Percentiles rank a stretch among this genome's conserved stretches.
Conservation (phyloP, 1,284 basidiomycete species). For the Tilletia indica region DNA sequence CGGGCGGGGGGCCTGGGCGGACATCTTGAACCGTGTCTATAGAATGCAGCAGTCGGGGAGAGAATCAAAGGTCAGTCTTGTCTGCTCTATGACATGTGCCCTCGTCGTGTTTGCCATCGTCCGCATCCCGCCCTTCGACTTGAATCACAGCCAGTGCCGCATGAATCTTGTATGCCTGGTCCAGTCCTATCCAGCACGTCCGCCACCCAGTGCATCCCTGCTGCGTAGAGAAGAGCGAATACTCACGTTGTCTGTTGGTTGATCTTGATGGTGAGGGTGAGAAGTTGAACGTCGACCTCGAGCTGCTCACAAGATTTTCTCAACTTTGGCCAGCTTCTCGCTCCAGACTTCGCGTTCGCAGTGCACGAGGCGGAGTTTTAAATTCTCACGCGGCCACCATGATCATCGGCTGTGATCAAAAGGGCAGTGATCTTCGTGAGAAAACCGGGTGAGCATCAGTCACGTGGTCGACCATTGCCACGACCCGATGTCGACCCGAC, state of each 20-base stretch:
- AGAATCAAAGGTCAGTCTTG: neutral
- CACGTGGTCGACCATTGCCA: no score
- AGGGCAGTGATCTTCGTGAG: neutral
- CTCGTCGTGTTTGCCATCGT: neutral
- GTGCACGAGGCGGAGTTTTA: neutral
- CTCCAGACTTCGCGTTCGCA: neutral
- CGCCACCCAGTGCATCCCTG: neutral
- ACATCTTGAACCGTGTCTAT: slow-evolving; percentile 12
- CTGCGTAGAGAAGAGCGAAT: neutral
- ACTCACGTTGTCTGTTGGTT: neutral
- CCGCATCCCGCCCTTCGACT: neutral
- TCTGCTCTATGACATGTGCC: neutral
- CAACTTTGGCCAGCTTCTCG: neutral
- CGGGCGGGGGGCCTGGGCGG: neutral
- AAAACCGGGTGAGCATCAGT: neutral
- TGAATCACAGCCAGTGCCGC: neutral
- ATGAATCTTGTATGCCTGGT: neutral
- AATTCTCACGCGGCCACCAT: neutral
- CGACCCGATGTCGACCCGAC: no score
- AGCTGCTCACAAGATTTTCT: slow-evolving; percentile 5
- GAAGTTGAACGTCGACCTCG: neutral
- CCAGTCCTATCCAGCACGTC: neutral
- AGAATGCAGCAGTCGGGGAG: neutral
- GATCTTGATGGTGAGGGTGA: slow-evolving; percentile 11
- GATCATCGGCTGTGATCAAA: neutral